These are phyloP conservation scores for Diaporthe sp. DNA, from an alignment of 2,329 filamentous ascomycete genomes.

Conservation along the genomic window DNA sequence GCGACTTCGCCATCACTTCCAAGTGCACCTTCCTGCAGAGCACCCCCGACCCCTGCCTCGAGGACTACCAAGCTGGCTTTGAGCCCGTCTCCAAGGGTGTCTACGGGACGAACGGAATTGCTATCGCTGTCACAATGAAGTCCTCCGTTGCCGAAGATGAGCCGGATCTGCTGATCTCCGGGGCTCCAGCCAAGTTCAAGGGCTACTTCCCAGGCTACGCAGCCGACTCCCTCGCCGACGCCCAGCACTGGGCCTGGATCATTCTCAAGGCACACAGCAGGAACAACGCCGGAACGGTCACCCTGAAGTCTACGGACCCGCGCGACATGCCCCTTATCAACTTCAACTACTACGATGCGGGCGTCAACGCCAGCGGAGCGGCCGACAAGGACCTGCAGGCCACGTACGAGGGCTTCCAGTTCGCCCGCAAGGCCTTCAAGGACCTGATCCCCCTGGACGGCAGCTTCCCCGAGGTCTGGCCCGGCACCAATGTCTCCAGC, in stretches of 20 bases:
- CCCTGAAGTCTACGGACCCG: constrained; percentile 35
- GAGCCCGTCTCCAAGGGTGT: constrained; percentile 24
- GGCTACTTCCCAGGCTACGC: constrained; percentile 36
- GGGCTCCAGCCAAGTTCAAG: constrained; percentile 33
- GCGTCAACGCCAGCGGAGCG: constrained; percentile 20
- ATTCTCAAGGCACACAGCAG: constrained; percentile 39
- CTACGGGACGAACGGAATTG: constrained; percentile 38
- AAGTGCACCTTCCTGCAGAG: constrained; percentile 37
- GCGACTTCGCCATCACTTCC: constrained; percentile 18
- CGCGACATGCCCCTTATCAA: constrained; percentile 37
- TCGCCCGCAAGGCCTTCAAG: constrained; percentile 24
- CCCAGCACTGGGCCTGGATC: constrained; percentile 37
- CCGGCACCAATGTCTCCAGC: constrained; percentile 10
- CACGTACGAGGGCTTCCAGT: constrained; percentile 30
- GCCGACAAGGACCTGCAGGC: constrained; percentile 19
- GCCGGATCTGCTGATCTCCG: constrained; percentile 58
- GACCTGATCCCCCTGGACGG: constrained; percentile 21
- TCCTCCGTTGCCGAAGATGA: constrained; percentile 47
- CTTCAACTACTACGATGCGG: constrained; percentile 26
- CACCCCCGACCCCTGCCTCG: constrained; percentile 36
- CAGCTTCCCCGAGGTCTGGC: constrained; percentile 20
- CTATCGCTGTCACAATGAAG: constrained; percentile 15
- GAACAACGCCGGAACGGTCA: constrained; percentile 39
- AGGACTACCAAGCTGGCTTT: constrained; percentile 36
- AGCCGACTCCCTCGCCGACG: constrained; percentile 26